Conservation (phyloP, 1,284 basidiomycete genomes). For the Malassezia restricta region DNA sequence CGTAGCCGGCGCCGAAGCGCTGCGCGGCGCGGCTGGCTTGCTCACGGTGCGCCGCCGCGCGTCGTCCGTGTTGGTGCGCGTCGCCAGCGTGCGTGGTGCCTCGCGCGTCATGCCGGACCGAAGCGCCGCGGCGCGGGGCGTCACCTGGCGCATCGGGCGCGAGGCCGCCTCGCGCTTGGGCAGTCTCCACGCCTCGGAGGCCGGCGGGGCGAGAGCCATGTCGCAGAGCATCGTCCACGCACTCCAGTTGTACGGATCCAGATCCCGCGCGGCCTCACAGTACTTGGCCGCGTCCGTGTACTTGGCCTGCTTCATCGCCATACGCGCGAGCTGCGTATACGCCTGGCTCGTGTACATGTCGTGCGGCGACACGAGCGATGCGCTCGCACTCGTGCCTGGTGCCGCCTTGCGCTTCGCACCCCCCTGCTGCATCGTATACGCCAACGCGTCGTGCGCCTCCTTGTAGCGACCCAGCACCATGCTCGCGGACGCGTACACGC, state of each 20-base stretch:
- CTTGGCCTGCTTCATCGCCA: conserved; percentile 21
- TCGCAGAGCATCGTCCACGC: conserved; percentile 37
- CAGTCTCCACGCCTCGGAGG: conserved; percentile 9
- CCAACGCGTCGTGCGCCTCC: conserved; percentile 28
- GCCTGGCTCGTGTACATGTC: conserved; percentile 20
- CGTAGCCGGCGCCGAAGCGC: not conserved
- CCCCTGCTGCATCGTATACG: conserved; percentile 12
- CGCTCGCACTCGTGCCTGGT: not conserved
- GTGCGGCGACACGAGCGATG: not conserved
- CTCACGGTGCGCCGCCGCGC: not conserved
- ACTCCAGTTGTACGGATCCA: conserved; percentile 34
- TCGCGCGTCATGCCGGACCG: conserved; percentile 12
- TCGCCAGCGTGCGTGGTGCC: conserved; percentile 2
- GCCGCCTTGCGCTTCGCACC: conserved; percentile 15
- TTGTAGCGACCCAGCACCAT: conserved; percentile 22
- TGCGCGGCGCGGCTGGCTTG: not conserved
- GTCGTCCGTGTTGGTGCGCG: conserved; percentile 10
- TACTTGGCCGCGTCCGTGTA: conserved; percentile 19
- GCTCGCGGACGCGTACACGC: conserved; percentile 33
- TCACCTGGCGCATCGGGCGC: conserved; percentile 8
- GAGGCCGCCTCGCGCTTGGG: conserved; percentile 3
- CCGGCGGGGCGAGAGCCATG: conserved; percentile 14
- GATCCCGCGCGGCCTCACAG: conserved; percentile 20
- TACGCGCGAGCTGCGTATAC: conserved; percentile 24
- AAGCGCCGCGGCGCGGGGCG: conserved; percentile 14